Percentiles rank a stretch among this genome's conserved stretches.
Conservation (phyloP, 2,329 filamentous ascomycete genomes). For the Botryotinia narcissicola region DNA sequence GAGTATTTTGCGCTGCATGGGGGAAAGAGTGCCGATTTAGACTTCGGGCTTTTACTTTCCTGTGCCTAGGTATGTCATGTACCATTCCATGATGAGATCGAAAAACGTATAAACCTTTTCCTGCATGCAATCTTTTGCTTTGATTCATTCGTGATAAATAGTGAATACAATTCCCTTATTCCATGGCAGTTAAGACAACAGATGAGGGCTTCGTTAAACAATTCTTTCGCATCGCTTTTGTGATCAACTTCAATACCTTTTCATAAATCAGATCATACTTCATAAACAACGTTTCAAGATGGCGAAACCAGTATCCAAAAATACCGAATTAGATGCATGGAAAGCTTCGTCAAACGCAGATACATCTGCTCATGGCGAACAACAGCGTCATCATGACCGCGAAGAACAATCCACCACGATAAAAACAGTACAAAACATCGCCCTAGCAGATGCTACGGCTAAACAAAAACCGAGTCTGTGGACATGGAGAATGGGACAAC, state of each 20-base stretch:
- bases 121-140: neutral
- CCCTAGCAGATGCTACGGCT: conserved; percentile 4
- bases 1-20: neutral
- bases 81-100: neutral
- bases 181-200: neutral
- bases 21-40: neutral
- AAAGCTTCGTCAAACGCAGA: neutral
- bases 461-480: conserved; percentile 16
- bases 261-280: neutral
- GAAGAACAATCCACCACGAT: neutral
- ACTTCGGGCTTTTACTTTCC: neutral
- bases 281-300: neutral
- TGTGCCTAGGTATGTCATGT: neutral
- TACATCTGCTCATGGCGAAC: neutral
- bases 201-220: rapidly evolving
- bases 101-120: neutral
- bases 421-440: neutral
- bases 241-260: neutral
- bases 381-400: neutral
- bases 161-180: neutral
- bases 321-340: neutral
- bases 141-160: neutral
- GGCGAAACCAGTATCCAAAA: neutral
- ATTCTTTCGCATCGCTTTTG: neutral
- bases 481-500: conserved; percentile 12